Percentiles rank a stretch among this genome's conserved stretches.
Conservation (phyloP, 176 grass and related monocot species). For the Metroxylon sagu region DNA sequence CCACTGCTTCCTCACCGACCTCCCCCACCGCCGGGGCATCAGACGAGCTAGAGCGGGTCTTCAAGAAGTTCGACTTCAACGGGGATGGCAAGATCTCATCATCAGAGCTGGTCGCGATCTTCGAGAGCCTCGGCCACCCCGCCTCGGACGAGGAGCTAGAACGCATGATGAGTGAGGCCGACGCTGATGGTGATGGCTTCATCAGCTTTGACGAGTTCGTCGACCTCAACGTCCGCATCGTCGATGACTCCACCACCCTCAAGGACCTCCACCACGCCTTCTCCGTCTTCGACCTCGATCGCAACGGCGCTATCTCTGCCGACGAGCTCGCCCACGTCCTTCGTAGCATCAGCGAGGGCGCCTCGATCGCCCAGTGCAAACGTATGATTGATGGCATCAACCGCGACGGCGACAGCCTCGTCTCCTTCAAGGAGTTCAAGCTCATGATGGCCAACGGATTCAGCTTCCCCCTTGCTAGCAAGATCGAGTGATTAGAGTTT, state of each 20-base stretch:
- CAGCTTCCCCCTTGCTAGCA: constrained; percentile 13
- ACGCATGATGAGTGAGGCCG: constrained; percentile 84
- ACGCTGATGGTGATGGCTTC: constrained; percentile 81
- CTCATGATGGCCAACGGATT: constrained; percentile 71
- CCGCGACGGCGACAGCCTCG: constrained; percentile 66
- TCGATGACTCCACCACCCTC: constrained; percentile 25
- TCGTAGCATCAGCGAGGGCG: constrained; percentile 61
- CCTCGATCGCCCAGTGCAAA: constrained; percentile 58
- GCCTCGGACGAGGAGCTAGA: constrained; percentile 50
- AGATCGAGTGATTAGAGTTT: constrained; percentile 12
- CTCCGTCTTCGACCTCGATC: constrained; percentile 72
- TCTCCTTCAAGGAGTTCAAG: constrained; percentile 91
- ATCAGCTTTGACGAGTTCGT: constrained; percentile 76
- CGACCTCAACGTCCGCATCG: constrained; percentile 41
- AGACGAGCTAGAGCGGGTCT: constrained; percentile 66
- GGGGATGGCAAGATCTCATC: constrained; percentile 85
- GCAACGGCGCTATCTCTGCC: constrained; percentile 67
- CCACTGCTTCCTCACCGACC: too few relatives aligned
- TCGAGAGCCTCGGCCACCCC: constrained; percentile 62
- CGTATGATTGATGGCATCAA: constrained; percentile 90
- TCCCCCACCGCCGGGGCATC: not conserved
- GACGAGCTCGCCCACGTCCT: constrained; percentile 73
- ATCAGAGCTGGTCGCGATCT: constrained; percentile 56
- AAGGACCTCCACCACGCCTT: constrained; percentile 90
- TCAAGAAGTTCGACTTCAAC: constrained; percentile 87